phyloP scores from a whole-genome alignment of 352 stramenopile species.

The Globisporangium paroecandrum region DNA sequence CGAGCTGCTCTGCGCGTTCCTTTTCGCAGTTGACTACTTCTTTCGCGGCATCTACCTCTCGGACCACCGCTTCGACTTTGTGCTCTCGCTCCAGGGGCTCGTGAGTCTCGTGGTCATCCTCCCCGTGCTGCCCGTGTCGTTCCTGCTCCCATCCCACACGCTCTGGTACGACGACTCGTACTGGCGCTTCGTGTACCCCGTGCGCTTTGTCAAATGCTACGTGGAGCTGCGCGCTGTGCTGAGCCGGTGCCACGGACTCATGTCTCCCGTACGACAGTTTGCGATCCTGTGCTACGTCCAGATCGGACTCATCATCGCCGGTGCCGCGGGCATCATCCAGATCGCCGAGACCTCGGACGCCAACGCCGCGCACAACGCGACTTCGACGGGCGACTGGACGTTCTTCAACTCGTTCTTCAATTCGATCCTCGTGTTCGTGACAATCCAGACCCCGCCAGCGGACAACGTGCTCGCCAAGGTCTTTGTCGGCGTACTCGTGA shows the following conservation, averaged over 20 bases:
- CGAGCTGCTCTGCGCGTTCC: slow-evolving; percentile 59
- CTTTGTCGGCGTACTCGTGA: slow-evolving; percentile 78
- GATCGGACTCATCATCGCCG: slow-evolving; percentile 72
- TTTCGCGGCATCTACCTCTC: slow-evolving; percentile 74
- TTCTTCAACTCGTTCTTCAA: slow-evolving; percentile 90
- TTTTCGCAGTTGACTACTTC: slow-evolving; percentile 65
- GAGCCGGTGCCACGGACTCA: slow-evolving; percentile 69
- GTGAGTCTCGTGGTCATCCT: slow-evolving; percentile 64
- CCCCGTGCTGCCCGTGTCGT: slow-evolving; percentile 71
- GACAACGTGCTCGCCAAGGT: slow-evolving; percentile 81
- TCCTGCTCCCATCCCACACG: slow-evolving; percentile 71
- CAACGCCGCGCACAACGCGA: slow-evolving; percentile 31
- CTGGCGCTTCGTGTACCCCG: slow-evolving; percentile 82
- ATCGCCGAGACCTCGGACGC: slow-evolving; percentile 79
- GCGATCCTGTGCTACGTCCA: slow-evolving; percentile 81
- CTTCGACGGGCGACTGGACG: slow-evolving; percentile 75
- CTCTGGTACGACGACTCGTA: slow-evolving; percentile 73
- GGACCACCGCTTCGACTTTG: slow-evolving; percentile 58
- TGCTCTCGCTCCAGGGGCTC: slow-evolving; percentile 56
- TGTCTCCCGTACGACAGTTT: slow-evolving; percentile 81
- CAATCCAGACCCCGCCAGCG: slow-evolving; percentile 77
- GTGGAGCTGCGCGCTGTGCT: slow-evolving; percentile 68
- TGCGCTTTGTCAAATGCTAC: slow-evolving; percentile 85
- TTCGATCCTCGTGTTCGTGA: slow-evolving; percentile 85
- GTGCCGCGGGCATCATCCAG: slow-evolving; percentile 79